Percentiles rank a stretch among this genome's conserved stretches.
Evolutionary conservation across 306 rosid species (phyloP).

Genomic region (Biancaea sappan): DNA sequence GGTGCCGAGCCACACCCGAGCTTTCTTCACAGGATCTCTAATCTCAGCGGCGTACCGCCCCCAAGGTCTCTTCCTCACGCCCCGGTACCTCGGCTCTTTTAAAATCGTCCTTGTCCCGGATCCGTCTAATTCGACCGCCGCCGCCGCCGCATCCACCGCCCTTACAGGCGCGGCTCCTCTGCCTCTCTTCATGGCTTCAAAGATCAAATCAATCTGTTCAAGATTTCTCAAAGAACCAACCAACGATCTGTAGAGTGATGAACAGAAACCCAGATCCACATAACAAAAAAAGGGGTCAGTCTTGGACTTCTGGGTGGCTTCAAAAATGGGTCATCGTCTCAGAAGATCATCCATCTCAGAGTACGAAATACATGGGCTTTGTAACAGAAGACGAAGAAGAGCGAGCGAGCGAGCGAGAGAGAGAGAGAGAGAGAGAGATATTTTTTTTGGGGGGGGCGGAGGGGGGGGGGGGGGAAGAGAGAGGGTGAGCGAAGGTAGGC

Average conservation of each 20-base stretch:
- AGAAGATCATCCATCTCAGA: conserved; percentile 8
- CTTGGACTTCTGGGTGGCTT: not conserved
- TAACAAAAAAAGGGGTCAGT: not conserved
- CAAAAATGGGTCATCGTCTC: not conserved
- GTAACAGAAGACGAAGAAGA: not conserved
- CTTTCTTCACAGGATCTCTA: conserved; percentile 86
- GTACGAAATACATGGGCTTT: not conserved
- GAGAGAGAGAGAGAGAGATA: not conserved
- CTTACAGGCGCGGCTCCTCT: conserved; percentile 44
- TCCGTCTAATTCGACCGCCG: conserved; percentile 36
- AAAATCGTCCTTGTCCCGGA: conserved; percentile 35
- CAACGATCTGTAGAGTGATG: too few relatives aligned
- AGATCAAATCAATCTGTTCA: not conserved
- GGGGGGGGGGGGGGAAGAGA: not conserved
- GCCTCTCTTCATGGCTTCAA: conserved; percentile 53
- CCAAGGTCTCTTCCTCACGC: conserved; percentile 88
- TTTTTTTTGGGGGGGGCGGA: too few relatives aligned
- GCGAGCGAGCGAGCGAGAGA: not conserved
- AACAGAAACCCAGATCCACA: not conserved
- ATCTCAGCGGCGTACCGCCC: conserved; percentile 92
- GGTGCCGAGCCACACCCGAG: conserved; percentile 85
- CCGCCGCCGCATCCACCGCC: conserved; percentile 7
- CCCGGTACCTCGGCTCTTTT: conserved; percentile 67
- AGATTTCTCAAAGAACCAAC: too few relatives aligned
- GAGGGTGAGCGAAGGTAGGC: conserved; percentile 40